Percentiles rank a stretch among this genome's conserved stretches.
Conservation (phyloP, 768 basidiomycete species). For the Trametopsis cervina region DNA sequence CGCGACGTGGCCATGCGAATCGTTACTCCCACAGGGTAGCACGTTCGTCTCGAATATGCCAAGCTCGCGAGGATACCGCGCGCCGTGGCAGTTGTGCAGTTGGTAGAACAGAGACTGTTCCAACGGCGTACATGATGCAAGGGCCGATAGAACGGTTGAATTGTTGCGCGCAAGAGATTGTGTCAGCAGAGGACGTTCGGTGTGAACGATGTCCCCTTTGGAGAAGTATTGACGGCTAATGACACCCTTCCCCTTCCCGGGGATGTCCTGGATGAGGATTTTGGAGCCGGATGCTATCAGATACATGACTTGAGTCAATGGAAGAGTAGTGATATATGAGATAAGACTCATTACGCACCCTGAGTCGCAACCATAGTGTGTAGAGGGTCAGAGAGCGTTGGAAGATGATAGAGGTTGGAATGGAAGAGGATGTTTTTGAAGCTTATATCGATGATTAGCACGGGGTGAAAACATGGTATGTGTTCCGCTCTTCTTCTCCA, state of each 20-base stretch:
- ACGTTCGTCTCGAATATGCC: slow-evolving; percentile 27
- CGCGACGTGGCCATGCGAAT: slow-evolving; percentile 8
- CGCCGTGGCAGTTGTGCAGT: slow-evolving; percentile 16
- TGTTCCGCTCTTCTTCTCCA: no score
- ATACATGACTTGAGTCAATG: neutral
- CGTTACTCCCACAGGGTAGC: slow-evolving; percentile 9
- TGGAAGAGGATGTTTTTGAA: no score
- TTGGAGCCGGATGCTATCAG: neutral
- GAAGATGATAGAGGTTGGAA: neutral
- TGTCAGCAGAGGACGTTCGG: slow-evolving; percentile 23
- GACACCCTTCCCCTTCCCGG: slow-evolving; percentile 22
- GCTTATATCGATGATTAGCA: no score
- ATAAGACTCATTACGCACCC: neutral
- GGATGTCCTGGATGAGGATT: slow-evolving; percentile 11
- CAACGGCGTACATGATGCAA: slow-evolving; percentile 16
- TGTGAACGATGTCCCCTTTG: slow-evolving; percentile 18
- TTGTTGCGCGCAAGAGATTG: slow-evolving; percentile 11
- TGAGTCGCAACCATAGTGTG: neutral
- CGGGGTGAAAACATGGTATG: no score
- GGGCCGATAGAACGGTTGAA: slow-evolving; percentile 16
- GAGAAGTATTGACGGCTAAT: slow-evolving; percentile 19
- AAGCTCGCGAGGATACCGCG: slow-evolving; percentile 15
- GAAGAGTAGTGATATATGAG: neutral
- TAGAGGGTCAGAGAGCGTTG: neutral
- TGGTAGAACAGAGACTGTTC: slow-evolving; percentile 19